A percentile compares a stretch with the other conserved stretches of the same genome.
phyloP scores from a whole-genome alignment of 257 asterid species.

The Anisodus acutangulus region DNA sequence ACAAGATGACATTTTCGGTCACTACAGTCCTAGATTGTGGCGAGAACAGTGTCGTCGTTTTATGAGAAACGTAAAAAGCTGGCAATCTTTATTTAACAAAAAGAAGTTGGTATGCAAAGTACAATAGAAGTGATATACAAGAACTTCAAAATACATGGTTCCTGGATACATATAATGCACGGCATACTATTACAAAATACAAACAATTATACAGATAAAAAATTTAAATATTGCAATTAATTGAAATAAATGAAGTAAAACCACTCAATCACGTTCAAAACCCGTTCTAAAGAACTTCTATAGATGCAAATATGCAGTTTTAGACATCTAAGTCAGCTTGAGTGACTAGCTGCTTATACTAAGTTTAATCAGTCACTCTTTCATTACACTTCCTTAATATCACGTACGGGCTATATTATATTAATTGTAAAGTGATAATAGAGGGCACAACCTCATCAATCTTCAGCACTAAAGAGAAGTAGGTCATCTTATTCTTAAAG shows the following conservation, averaged over 20 bases:
- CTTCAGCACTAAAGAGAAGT: not conserved
- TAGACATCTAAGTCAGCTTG: not conserved
- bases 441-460: not conserved
- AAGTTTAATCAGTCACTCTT: not conserved
- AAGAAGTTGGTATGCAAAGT: not conserved
- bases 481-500: constrained; percentile 17
- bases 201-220: not conserved
- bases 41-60: not conserved
- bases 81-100: not conserved
- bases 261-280: not conserved
- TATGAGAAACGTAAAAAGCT: not conserved
- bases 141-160: not conserved
- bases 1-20: not conserved
- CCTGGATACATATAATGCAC: not conserved
- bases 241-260: not conserved
- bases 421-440: not conserved
- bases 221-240: not conserved
- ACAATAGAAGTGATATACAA: not conserved
- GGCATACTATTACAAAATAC: not conserved
- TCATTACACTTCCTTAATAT: not conserved
- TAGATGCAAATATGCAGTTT: not conserved
- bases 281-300: not conserved
- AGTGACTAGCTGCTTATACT: not conserved
- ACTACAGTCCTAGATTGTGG: not conserved
- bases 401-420: not conserved